Evolutionary conservation across 2,329 filamentous ascomycete genomes (phyloP).

Genomic region (Epichloe gansuensis): DNA sequence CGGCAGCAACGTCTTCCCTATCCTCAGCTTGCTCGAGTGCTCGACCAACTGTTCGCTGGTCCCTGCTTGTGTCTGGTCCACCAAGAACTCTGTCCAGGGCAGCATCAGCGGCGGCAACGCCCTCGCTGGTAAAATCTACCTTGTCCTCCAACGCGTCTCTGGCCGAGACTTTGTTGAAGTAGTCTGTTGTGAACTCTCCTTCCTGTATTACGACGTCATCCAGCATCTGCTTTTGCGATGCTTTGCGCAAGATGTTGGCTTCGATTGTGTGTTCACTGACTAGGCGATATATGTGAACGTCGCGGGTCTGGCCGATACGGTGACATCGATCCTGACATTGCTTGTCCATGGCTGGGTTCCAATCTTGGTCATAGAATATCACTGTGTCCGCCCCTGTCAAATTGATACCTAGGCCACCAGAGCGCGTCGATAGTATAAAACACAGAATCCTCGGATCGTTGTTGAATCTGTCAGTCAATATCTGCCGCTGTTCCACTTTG

Average conservation of each 20-base stretch:
- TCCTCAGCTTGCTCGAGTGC: slow-evolving; percentile 87
- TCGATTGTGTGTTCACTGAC: slow-evolving; percentile 93
- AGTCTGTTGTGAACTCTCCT: slow-evolving; percentile 93
- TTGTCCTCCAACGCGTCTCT: slow-evolving; percentile 55
- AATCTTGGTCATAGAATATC: slow-evolving; percentile 98
- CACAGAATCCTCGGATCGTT: slow-evolving; percentile 82
- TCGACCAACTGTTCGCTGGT: slow-evolving; percentile 50
- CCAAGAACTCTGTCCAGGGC: slow-evolving; percentile 82
- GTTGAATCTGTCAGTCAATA: slow-evolving; percentile 94
- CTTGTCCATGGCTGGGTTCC: slow-evolving; percentile 99
- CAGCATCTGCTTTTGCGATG: slow-evolving; percentile 93
- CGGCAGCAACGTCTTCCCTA: slow-evolving; percentile 78
- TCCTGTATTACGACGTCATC: slow-evolving; percentile 98
- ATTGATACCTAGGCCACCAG: slow-evolving; percentile 91
- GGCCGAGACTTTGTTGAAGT: slow-evolving; percentile 71
- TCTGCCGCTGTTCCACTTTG: slow-evolving; percentile 89
- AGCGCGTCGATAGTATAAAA: slow-evolving; percentile 91
- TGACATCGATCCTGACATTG: slow-evolving; percentile 97
- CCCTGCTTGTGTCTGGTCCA: slow-evolving; percentile 46
- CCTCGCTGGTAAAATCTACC: slow-evolving; percentile 33
- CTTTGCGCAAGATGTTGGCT: slow-evolving; percentile 92
- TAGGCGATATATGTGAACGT: slow-evolving; percentile 95
- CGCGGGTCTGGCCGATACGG: slow-evolving; percentile 91
- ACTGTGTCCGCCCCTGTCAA: slow-evolving; percentile 93
- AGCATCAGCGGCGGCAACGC: slow-evolving; percentile 60